Percentiles rank a stretch among this genome's conserved stretches.
These are phyloP conservation scores for Lophiotrema nucula DNA, from an alignment of 495 filamentous ascomycete genomes.

Conservation along the genomic window DNA sequence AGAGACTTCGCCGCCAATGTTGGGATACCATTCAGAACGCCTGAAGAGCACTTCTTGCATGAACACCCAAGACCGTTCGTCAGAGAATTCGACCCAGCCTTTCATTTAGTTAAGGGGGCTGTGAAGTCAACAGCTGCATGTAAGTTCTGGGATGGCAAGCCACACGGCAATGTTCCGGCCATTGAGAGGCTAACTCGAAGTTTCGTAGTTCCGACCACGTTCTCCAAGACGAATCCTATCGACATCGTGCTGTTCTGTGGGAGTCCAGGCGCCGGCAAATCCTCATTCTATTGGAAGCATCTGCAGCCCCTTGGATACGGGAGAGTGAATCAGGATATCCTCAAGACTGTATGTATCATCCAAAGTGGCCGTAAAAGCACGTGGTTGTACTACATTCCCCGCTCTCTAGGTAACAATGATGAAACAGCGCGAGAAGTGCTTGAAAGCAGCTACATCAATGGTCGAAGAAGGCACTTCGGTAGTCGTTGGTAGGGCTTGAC, in stretches of 20 bases:
- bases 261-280: constrained; percentile 86
- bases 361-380: constrained; percentile 29
- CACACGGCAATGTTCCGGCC: constrained; percentile 17
- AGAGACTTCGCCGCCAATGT: constrained; percentile 80
- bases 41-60: constrained; percentile 85
- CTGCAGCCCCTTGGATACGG: constrained; percentile 78
- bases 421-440: constrained; percentile 72
- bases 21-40: constrained; percentile 75
- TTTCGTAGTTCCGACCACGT: constrained; percentile 39
- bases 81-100: constrained; percentile 65
- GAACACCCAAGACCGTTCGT: constrained; percentile 60
- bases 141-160: constrained; percentile 35
- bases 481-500: constrained; percentile 64
- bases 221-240: constrained; percentile 61
- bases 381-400: constrained; percentile 14
- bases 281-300: constrained; percentile 79
- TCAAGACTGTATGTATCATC: constrained; percentile 65
- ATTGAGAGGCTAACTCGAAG: constrained; percentile 8
- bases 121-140: constrained; percentile 37
- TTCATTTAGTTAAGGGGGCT: constrained; percentile 45
- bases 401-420: constrained; percentile 33
- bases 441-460: constrained; percentile 68
- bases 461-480: constrained; percentile 66
- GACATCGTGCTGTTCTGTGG: constrained; percentile 87
- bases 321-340: constrained; percentile 82